Base-by-base conservation (phyloP, 2,329 filamentous ascomycete species). In the Hawksworthiomyces lignivorus region DNA sequence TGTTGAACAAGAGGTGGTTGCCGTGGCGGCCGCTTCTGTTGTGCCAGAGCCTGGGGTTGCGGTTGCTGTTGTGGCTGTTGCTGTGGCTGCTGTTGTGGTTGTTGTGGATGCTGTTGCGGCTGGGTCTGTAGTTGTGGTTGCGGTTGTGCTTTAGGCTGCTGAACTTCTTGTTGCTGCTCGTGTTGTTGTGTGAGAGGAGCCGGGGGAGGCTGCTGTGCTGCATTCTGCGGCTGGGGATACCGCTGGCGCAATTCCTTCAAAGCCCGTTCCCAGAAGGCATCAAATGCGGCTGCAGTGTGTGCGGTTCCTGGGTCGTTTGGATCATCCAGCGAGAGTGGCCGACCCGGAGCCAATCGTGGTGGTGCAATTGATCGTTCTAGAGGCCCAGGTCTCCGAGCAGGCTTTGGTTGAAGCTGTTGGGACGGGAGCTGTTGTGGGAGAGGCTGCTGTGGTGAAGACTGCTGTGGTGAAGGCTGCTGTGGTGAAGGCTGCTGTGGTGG, bases 261-360 rank as follows among this genome's bases (percentile, higher is more conserved):
- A n/a, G 30, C 35, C 1, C 12, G 19, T 3, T 35, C 41, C 41
- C 41, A 43, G 14, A 43, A 43, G 9, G 29, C 22, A 6, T 43
- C 41, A 22, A 43, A 11, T 29, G 17, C 41, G 8, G 35, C 41
- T 1, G 41, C 19, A 2, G 35, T 33, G 4, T 17, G 12, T 2
- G 41, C 35, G 3, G 29, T 18, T 4, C 21, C 35, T 4, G 41
- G 41, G 15, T 43, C 41, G 11, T 7, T 12, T 7, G 41, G 35
- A 17, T 34, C 29, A 8, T 19, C 15, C 5, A 33, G n/a, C 1
- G 18, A 12, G 3, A 12, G 19, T 3, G 20, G 18, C 5, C 22
- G 6, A 22, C 8, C 24, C 24, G 24, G 24, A 8, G 24, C 24
- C 14, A 33, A 31, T n/a, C 15, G 30, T 12, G 30, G 30, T 17